Evolutionary conservation across 441 rosid genomes (phyloP).

Genomic region (Viola pubescens): DNA sequence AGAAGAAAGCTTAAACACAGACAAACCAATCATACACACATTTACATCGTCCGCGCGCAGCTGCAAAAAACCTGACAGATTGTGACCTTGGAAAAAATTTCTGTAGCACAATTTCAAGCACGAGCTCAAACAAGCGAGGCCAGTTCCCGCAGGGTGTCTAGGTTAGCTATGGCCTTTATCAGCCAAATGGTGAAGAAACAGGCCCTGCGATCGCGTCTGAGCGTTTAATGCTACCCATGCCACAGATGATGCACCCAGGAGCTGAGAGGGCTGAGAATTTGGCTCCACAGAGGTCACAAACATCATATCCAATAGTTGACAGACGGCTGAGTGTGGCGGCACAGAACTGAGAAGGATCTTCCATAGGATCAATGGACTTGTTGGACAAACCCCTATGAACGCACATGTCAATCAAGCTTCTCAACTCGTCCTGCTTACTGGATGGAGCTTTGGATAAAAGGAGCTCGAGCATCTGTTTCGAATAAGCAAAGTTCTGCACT

Average conservation of each 20-base stretch:
- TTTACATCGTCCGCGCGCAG: slow-evolving; percentile 15
- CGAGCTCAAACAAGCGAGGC: neutral
- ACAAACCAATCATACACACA: slow-evolving; percentile 19
- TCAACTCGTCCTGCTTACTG: slow-evolving; percentile 80
- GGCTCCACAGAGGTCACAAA: slow-evolving; percentile 92
- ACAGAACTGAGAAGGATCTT: slow-evolving; percentile 95
- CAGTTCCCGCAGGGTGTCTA: neutral
- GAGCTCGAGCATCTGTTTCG: slow-evolving; percentile 95
- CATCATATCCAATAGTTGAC: slow-evolving; percentile 94
- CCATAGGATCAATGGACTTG: slow-evolving; percentile 91
- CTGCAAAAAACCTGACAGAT: slow-evolving; percentile 7
- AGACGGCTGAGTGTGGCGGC: slow-evolving; percentile 91
- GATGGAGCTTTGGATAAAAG: slow-evolving; percentile 91
- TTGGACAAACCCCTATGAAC: slow-evolving; percentile 78
- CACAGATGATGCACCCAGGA: slow-evolving; percentile 93
- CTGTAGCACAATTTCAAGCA: neutral
- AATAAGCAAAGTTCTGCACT: slow-evolving; percentile 87
- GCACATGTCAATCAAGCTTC: slow-evolving; percentile 85
- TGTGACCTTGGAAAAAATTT: neutral
- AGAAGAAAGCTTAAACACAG: slow-evolving; percentile 14
- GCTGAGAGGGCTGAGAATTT: slow-evolving; percentile 89
- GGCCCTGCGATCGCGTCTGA: slow-evolving; percentile 83
- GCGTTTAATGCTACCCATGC: slow-evolving; percentile 92
- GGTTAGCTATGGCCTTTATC: slow-evolving; percentile 11
- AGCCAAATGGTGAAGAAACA: slow-evolving; percentile 80